These are phyloP conservation scores for Pulveroboletus sp. DNA, from an alignment of 768 basidiomycete species.

Conservation along the genomic window DNA sequence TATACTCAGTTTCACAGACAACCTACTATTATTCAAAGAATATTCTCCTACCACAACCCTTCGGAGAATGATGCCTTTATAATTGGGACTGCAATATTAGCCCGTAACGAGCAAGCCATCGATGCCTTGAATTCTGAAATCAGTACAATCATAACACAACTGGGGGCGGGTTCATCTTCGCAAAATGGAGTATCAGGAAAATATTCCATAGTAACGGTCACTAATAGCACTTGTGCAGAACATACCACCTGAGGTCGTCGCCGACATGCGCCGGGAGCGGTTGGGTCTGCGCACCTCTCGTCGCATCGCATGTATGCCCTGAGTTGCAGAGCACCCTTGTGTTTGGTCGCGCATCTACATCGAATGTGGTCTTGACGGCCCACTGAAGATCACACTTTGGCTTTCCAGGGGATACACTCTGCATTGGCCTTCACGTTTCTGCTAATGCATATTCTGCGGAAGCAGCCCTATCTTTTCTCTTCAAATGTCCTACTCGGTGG, in stretches of 20 bases:
- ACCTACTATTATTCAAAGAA: conserved; percentile 7
- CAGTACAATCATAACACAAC: conserved; percentile 34
- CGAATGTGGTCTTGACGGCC: conserved; percentile 41
- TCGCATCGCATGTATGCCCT: conserved; percentile 55
- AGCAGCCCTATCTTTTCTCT: conserved; percentile 40
- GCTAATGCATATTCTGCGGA: conserved; percentile 29
- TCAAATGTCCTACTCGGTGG: conserved; percentile 42
- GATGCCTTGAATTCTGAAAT: conserved; percentile 41
- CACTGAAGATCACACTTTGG: conserved; percentile 47
- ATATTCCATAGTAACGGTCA: conserved; percentile 43
- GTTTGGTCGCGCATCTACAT: conserved; percentile 59
- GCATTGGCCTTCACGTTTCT: conserved; percentile 41
- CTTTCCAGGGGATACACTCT: conserved; percentile 45
- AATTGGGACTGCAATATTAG: conserved; percentile 22
- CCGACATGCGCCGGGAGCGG: conserved; percentile 43
- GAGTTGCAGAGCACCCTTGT: conserved; percentile 45
- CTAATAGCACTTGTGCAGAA: conserved; percentile 53
- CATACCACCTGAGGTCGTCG: conserved; percentile 52
- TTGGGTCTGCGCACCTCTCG: conserved; percentile 52
- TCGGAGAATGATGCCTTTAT: conserved; percentile 20
- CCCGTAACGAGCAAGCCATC: conserved; percentile 41
- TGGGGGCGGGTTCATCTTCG: conserved; percentile 42
- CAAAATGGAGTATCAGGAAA: conserved; percentile 40
- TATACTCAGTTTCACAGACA: conserved; percentile 9
- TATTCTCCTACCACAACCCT: conserved; percentile 18